Conservation (phyloP, 495 filamentous ascomycete genomes). For the Cladorrhinum samala region DNA sequence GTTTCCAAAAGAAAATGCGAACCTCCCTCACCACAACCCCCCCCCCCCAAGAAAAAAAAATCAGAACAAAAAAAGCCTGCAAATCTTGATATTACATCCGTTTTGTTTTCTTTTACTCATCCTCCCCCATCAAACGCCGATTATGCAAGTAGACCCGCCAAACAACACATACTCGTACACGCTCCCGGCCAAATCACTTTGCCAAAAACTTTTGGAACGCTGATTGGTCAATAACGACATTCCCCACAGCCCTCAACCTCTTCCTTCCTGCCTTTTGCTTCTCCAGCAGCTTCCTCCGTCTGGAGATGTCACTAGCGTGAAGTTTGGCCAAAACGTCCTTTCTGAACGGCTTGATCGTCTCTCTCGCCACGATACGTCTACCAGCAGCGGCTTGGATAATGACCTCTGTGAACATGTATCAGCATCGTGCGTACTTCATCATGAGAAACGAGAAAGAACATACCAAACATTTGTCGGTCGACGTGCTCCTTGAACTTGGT, state of each 20-base stretch:
- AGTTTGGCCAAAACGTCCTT: constrained; percentile 93
- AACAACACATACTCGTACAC: not conserved
- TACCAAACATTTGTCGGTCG: constrained; percentile 79
- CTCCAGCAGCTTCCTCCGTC: constrained; percentile 82
- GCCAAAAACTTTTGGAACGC: constrained; percentile 86
- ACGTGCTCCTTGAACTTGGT: constrained; percentile 97
- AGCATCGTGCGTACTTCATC: not conserved
- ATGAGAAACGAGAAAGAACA: constrained; percentile 2
- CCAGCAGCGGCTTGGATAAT: constrained; percentile 90
- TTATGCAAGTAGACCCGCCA: too few relatives aligned
- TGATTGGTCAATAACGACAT: constrained; percentile 88
- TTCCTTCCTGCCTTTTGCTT: constrained; percentile 97
- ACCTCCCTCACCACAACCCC: too few relatives aligned
- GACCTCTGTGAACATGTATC: constrained; percentile 60
- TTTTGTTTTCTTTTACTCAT: not conserved
- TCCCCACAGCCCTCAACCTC: constrained; percentile 64
- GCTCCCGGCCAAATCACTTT: constrained; percentile 32
- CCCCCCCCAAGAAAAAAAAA: too few relatives aligned
- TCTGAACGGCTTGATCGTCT: constrained; percentile 93
- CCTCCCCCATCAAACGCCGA: not conserved
- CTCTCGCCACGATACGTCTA: constrained; percentile 76
- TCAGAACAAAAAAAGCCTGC: too few relatives aligned
- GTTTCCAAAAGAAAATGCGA: too few relatives aligned
- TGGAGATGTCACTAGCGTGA: constrained; percentile 80
- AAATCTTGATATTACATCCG: too few relatives aligned